Percentiles rank a stretch among this genome's conserved stretches.
Conservation (phyloP, 2,329 filamentous ascomycete genomes). For the Emmonsia crescens region DNA sequence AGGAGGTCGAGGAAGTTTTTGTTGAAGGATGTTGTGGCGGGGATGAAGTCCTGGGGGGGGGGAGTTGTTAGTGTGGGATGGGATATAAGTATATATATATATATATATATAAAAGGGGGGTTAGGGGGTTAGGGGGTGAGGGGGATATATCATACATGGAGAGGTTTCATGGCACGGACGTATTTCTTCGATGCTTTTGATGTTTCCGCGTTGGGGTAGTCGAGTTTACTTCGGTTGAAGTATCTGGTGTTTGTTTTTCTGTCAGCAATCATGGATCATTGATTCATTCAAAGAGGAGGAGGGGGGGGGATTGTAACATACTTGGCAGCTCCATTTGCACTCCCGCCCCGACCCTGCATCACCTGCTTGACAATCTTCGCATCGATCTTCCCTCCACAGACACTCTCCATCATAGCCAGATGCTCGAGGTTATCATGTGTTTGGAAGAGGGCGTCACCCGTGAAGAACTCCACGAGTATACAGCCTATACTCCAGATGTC, state of each 20-base stretch:
- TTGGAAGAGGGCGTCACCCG: conserved; percentile 57
- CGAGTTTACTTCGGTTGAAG: conserved; percentile 46
- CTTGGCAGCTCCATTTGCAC: conserved; percentile 45
- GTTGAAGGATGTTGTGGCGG: conserved; percentile 49
- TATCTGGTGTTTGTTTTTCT: conserved; percentile 37
- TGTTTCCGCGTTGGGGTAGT: conserved; percentile 54
- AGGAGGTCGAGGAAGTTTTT: conserved; percentile 52
- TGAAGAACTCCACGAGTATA: conserved; percentile 58
- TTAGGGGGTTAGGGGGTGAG: background rate
- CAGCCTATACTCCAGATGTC: conserved; percentile 62
- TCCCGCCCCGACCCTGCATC: conserved; percentile 36
- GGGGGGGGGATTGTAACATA: conserved; percentile 27
- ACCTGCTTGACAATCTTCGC: conserved; percentile 45
- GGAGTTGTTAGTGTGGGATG: background rate
- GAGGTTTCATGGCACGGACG: conserved; percentile 56
- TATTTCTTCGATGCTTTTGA: conserved; percentile 55
- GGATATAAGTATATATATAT: too few relatives aligned
- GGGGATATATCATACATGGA: conserved; percentile 40
- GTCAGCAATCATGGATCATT: too few relatives aligned
- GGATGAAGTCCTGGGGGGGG: conserved; percentile 49
- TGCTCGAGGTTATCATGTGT: conserved; percentile 59
- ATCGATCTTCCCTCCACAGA: conserved; percentile 48
- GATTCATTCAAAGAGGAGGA: too few relatives aligned
- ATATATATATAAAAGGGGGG: too few relatives aligned
- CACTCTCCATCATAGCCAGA: conserved; percentile 58